These are phyloP conservation scores for Ziziphus jujuba DNA, from an alignment of 306 rosid species.

Conservation along the genomic window DNA sequence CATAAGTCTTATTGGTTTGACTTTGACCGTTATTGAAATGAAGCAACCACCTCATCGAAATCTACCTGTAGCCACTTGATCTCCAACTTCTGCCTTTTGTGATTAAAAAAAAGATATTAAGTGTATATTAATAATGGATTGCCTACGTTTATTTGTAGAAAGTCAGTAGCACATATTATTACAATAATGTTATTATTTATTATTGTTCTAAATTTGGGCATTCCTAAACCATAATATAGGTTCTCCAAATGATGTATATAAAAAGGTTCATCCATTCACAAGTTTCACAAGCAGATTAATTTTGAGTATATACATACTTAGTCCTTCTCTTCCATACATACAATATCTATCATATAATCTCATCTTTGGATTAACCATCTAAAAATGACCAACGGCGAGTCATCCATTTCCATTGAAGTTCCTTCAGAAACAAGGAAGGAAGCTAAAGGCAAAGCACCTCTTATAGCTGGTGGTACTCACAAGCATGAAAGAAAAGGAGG, in stretches of 20 bases:
- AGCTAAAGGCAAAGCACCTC: constrained; percentile 42
- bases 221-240: constrained; percentile 7
- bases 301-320: not conserved
- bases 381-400: constrained; percentile 39
- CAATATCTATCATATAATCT: not conserved
- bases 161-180: constrained; percentile 3
- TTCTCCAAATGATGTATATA: not conserved
- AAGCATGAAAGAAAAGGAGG: constrained; percentile 35
- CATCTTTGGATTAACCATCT: not conserved
- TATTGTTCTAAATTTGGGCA: not conserved
- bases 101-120: no score
- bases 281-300: constrained; percentile 1
- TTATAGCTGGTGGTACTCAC: constrained; percentile 14
- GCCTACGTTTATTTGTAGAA: no score
- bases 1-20: no score
- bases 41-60: constrained; percentile 25
- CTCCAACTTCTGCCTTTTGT: no score
- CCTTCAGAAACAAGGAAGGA: constrained; percentile 37
- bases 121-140: no score
- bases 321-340: constrained; percentile 1
- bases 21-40: not conserved
- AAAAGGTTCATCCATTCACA: not conserved
- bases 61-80: constrained; percentile 21
- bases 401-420: constrained; percentile 31
- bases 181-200: no score